Evolutionary conservation across 164 flowering plant genomes (phyloP).

Genomic region (Litsea cubeba): DNA sequence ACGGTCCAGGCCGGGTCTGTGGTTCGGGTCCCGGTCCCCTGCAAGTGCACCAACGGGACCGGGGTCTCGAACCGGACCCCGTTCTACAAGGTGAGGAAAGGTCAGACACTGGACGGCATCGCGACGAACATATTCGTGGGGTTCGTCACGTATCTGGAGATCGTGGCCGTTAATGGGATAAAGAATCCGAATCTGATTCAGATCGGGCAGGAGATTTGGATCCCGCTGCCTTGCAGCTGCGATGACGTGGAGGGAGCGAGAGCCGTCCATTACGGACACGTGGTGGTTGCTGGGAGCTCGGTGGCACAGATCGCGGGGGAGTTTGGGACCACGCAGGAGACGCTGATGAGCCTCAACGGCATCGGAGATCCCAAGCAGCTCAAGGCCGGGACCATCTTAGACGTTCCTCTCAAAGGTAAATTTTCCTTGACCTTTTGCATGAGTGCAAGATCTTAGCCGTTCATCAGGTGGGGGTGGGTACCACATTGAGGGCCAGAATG

Average conservation of each 20-base stretch:
- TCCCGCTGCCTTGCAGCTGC: slow-evolving; percentile 72
- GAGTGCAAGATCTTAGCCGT: too few species aligned
- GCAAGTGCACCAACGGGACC: slow-evolving; percentile 49
- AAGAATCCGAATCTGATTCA: slow-evolving; percentile 21
- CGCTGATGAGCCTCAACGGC: slow-evolving; percentile 32
- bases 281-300: slow-evolving; percentile 37
- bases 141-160: slow-evolving; percentile 34
- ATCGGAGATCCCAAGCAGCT: slow-evolving; percentile 28
- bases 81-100: slow-evolving; percentile 40
- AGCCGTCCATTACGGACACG: slow-evolving; percentile 52
- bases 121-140: slow-evolving; percentile 40
- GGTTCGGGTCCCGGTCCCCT: slow-evolving; percentile 53
- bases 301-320: slow-evolving; percentile 34
- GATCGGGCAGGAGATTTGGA: slow-evolving; percentile 40
- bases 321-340: slow-evolving; percentile 27
- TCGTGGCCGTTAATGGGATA: slow-evolving; percentile 37
- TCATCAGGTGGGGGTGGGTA: too few species aligned
- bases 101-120: slow-evolving; percentile 40
- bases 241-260: slow-evolving; percentile 37
- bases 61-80: slow-evolving; percentile 50
- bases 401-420: slow-evolving; percentile 55
- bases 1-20: slow-evolving; percentile 14
- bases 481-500: too few species aligned
- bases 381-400: slow-evolving; percentile 36
- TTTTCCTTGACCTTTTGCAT: too few species aligned